Evolutionary conservation across 768 basidiomycete species (phyloP), one percentile per base, ranked within the genome.

Genomic region (Lactifluus rugatus): DNA sequence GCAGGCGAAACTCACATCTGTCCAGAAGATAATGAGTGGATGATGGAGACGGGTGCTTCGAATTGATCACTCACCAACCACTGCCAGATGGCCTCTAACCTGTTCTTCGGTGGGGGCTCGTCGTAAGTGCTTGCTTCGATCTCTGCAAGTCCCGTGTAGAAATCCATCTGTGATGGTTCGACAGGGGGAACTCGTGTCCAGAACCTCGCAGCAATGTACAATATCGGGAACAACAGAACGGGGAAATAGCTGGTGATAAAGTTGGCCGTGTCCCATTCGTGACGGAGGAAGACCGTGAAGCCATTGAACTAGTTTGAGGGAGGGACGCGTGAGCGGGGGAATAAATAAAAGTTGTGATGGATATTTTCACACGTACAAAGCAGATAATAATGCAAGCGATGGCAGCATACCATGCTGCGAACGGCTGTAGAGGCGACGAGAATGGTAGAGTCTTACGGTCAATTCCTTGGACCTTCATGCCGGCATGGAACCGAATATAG

Each of bases 241-340:
- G 86, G 88, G 45, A 93, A 68, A 70, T 94, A 96, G 69, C 82
- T 90, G 23, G 91, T 92, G 54, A 94, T 76, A 65, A 95, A 94
- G n/a, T 70, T 77, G 31, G 79, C 82, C 4, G 74, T 75, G 26
- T 68, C 67, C 89, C 83, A 85, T 0, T 71, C 61, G 25, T 70
- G 74, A 52, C 70, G 71, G 51, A 83, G 71, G 76, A 84, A 85
- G 44, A 83, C 79, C 2, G 62, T 56, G 68, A 71, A 81, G 14
- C 74, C 78, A 57, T 70, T 76, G 67, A 80, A 79, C 77, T 78
- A 59, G 11, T 11, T 53, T 23, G 42, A 16, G 39, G 28, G 31
- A 5, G 2, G 8, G 23, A 78, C 65, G 68, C 9, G 54, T 36
- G 26, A 13, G 25, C 8, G 45, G 17, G 7, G 19, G 42, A 10